Conservation (phyloP, 257 asterid genomes). For the Orobanche coerulescens region DNA sequence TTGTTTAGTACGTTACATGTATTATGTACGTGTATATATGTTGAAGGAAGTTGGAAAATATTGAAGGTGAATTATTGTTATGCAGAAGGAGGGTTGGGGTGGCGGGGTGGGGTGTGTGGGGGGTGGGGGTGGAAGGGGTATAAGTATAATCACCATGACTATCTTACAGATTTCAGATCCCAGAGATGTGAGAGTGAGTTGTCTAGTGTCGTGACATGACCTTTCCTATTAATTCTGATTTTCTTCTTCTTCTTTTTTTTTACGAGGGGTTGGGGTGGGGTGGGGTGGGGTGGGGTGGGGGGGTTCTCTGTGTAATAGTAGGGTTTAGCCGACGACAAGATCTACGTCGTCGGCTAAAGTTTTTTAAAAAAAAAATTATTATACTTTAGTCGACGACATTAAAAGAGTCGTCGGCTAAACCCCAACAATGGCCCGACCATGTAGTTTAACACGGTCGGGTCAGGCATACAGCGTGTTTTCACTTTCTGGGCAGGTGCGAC, state of each 20-base stretch:
- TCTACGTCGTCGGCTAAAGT: too few species aligned
- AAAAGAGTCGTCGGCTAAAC: too few species aligned
- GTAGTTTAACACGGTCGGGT: too few species aligned
- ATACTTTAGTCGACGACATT: too few species aligned
- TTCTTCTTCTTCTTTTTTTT: conserved; percentile 4
- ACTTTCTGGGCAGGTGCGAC: too few species aligned
- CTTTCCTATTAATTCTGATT: conserved; percentile 37
- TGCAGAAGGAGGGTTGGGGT: conserved; percentile 16
- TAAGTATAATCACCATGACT: conserved; percentile 52
- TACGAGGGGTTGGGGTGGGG: not conserved
- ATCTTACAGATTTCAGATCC: conserved; percentile 44
- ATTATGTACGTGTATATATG: not conserved
- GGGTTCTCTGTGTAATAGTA: not conserved
- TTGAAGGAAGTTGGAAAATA: not conserved
- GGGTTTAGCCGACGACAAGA: too few species aligned
- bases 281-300: not conserved
- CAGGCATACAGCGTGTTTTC: too few species aligned
- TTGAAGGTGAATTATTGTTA: conserved; percentile 29
- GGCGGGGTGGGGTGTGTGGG: conserved; percentile 16
- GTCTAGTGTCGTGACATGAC: conserved; percentile 78
- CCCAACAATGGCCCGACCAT: too few species aligned
- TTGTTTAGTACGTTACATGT: not conserved
- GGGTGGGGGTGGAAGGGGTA: conserved; percentile 19
- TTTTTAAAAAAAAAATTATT: too few species aligned
- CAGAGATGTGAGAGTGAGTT: conserved; percentile 78